Percentiles rank a stretch among this genome's conserved stretches.
Evolutionary conservation across 441 rosid species (phyloP).

Genomic region (Manihot esculenta): DNA sequence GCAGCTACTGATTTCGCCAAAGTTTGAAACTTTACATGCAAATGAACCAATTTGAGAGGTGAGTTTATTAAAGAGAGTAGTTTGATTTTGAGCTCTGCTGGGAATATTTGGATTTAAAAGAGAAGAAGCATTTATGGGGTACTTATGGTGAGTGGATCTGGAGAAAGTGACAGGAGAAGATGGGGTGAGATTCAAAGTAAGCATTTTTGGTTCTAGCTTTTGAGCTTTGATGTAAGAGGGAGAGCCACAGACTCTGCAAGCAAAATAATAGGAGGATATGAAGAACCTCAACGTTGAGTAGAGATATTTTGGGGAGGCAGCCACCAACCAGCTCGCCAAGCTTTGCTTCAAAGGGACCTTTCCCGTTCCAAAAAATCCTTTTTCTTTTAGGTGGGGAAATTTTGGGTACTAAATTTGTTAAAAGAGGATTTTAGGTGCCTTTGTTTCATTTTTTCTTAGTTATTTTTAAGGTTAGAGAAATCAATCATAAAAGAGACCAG

Average conservation of each 20-base stretch:
- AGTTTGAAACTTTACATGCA: slow-evolving; percentile 20
- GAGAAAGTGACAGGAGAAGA: slow-evolving; percentile 40
- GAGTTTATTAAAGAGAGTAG: slow-evolving; percentile 33
- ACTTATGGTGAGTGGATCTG: slow-evolving; percentile 28
- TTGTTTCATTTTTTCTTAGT: background rate
- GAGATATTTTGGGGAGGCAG: background rate
- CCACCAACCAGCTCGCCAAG: background rate
- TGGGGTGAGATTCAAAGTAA: slow-evolving; percentile 37
- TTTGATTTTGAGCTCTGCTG: slow-evolving; percentile 30
- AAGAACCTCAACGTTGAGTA: background rate
- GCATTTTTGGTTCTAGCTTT: slow-evolving; percentile 26
- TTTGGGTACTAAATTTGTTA: too few relatives aligned
- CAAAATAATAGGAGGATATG: background rate
- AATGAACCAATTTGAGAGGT: slow-evolving; percentile 12
- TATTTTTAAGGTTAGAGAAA: background rate
- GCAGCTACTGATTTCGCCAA: slow-evolving; percentile 23
- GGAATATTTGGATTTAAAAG: slow-evolving; percentile 36
- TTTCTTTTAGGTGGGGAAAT: too few relatives aligned
- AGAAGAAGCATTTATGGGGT: slow-evolving; percentile 34
- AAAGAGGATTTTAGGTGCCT: background rate
- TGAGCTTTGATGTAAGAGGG: background rate
- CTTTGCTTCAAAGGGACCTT: background rate
- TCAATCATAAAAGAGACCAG: background rate
- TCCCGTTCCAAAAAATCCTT: background rate
- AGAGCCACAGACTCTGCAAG: slow-evolving; percentile 21